A percentile compares a stretch with the other conserved stretches of the same genome.
Conservation (phyloP, 1,284 basidiomycete genomes). For the Ganoderma lingzhi region DNA sequence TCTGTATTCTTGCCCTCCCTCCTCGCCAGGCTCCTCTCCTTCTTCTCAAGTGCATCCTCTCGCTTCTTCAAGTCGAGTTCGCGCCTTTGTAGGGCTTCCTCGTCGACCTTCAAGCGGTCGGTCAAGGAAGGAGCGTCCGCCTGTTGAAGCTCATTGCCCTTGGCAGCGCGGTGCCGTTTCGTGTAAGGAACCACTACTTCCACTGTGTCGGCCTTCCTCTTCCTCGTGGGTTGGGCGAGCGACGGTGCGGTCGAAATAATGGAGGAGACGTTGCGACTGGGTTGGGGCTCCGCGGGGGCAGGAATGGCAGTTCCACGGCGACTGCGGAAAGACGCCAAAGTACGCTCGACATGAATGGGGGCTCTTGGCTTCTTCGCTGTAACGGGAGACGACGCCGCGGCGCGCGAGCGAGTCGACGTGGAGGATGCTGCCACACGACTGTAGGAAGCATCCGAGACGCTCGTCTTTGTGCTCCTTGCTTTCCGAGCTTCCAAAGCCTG, state of each 20-base stretch:
- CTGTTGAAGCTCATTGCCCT: constrained; percentile 3
- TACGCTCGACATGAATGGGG: neutral
- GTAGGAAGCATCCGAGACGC: neutral
- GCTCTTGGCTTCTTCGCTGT: neutral
- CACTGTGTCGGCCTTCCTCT: neutral
- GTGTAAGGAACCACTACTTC: neutral
- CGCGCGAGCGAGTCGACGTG: neutral
- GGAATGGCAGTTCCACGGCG: neutral
- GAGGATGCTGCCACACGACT: neutral
- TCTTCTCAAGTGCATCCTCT: constrained; percentile 19
- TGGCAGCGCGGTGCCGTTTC: neutral
- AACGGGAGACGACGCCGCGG: neutral
- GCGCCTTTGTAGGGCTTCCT: constrained; percentile 10
- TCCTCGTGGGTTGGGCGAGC: neutral
- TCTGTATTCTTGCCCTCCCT: constrained; percentile 13
- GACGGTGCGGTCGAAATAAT: neutral
- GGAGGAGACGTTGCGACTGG: neutral
- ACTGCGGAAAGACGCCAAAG: neutral
- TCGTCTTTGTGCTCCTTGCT: neutral
- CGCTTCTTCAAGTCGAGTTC: constrained; percentile 11
- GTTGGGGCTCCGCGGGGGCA: neutral
- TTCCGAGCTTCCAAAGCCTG: neutral
- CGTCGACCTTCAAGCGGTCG: constrained; percentile 11
- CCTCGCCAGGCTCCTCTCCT: constrained; percentile 4
- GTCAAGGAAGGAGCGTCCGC: constrained; percentile 5